Evolutionary conservation across 164 flowering plant species (phyloP).

Genomic region (Nymphaea colorata): DNA sequence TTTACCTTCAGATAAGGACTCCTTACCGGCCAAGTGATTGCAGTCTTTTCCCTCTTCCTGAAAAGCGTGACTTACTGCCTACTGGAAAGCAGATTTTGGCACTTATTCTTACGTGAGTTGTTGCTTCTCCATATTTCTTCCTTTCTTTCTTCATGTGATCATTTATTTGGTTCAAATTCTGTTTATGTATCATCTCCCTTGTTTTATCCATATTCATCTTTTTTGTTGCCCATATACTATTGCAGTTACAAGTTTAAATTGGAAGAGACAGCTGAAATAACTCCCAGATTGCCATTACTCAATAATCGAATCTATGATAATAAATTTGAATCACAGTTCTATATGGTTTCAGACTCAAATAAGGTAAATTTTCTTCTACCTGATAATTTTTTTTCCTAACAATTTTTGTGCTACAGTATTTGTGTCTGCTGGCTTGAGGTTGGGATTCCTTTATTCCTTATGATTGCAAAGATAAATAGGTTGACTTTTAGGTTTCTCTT

Average conservation of each 20-base stretch:
- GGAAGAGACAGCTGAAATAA: constrained; percentile 79
- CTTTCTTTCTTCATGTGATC: background rate
- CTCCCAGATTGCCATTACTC: constrained; percentile 79
- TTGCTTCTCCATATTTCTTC: background rate
- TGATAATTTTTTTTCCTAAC: background rate
- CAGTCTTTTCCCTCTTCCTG: constrained; percentile 50
- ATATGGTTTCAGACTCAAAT: constrained; percentile 84
- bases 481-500: too few relatives aligned
- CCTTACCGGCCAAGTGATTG: constrained; percentile 71
- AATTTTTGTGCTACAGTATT: background rate
- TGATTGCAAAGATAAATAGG: too few relatives aligned
- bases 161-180: background rate
- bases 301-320: constrained; percentile 89
- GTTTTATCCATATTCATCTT: background rate
- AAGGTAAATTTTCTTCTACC: constrained; percentile 36
- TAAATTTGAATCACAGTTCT: constrained; percentile 94
- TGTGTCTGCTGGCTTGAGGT: background rate
- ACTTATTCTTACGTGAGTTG: constrained; percentile 56
- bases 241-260: constrained; percentile 91
- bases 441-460: too few relatives aligned
- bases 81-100: constrained; percentile 88
- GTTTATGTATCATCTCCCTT: background rate
- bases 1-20: constrained; percentile 44
- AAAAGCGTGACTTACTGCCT: constrained; percentile 69
- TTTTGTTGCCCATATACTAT: constrained; percentile 8